Conservation (phyloP, 176 grass and related monocot genomes). For the Oryza glumipatula region DNA sequence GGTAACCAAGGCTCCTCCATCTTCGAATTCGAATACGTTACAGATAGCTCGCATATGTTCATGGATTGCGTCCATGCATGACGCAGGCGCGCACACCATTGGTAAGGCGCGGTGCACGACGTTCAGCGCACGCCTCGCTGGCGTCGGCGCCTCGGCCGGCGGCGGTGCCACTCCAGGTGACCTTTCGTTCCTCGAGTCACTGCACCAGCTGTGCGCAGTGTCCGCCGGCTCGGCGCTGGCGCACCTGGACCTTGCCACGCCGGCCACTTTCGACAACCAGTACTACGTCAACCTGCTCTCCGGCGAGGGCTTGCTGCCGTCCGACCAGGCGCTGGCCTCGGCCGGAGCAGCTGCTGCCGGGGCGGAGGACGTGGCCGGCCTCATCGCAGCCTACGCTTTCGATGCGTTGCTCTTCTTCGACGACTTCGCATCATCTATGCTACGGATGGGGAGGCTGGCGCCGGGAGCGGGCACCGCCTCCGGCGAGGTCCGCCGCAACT, state of each 20-base stretch:
- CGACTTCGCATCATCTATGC: slow-evolving; percentile 70
- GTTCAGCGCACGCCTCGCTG: slow-evolving; percentile 64
- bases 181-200: slow-evolving; percentile 63
- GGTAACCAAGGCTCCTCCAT: slow-evolving; percentile 34
- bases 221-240: slow-evolving; percentile 64
- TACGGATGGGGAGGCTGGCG: slow-evolving; percentile 71
- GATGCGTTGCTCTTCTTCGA: slow-evolving; percentile 70
- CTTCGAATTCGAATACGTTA: neutral
- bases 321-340: slow-evolving; percentile 67
- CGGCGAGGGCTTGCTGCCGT: slow-evolving; percentile 79
- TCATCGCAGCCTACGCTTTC: slow-evolving; percentile 70
- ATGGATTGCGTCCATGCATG: neutral
- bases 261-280: slow-evolving; percentile 90
- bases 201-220: slow-evolving; percentile 77
- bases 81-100: slow-evolving; percentile 79
- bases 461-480: neutral
- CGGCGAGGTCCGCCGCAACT: slow-evolving; percentile 62
- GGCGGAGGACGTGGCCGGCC: slow-evolving; percentile 41
- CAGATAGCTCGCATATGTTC: neutral
- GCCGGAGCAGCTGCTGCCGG: neutral
- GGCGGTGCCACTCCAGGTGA: neutral
- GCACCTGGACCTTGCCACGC: slow-evolving; percentile 80
- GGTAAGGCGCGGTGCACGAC: slow-evolving; percentile 83
- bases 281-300: slow-evolving; percentile 94
- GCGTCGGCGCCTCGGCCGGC: neutral